phyloP scores from a whole-genome alignment of 2,329 filamentous ascomycete species.

The Knufia petricola region DNA sequence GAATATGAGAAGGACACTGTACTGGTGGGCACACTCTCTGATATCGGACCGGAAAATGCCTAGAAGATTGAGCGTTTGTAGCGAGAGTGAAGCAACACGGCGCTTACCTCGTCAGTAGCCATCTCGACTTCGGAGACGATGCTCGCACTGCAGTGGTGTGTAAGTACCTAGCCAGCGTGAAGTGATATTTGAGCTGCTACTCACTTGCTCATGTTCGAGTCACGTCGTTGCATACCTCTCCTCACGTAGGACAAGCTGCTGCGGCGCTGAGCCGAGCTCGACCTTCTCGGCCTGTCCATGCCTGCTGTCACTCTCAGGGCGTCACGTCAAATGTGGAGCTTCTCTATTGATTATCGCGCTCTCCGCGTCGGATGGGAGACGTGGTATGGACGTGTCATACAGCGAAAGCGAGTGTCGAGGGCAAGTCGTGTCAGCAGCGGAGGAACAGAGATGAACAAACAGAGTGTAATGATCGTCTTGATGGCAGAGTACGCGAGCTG shows the following conservation, averaged over 20 bases:
- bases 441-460: background rate
- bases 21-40: conserved; percentile 91
- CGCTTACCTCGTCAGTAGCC: conserved; percentile 79
- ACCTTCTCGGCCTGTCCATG: conserved; percentile 27
- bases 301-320: background rate
- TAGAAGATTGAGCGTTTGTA: conserved; percentile 24
- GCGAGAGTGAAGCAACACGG: conserved; percentile 5
- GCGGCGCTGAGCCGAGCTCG: conserved; percentile 21
- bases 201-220: conserved; percentile 59
- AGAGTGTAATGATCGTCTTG: background rate
- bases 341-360: background rate
- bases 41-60: conserved; percentile 84
- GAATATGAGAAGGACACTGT: conserved; percentile 85
- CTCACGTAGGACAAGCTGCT: conserved; percentile 11
- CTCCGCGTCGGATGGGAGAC: background rate
- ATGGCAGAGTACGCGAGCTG: background rate
- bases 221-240: conserved; percentile 49
- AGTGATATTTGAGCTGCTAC: background rate
- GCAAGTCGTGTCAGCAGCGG: no score
- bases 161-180: no score
- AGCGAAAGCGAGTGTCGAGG: background rate
- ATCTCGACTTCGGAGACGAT: conserved; percentile 96
- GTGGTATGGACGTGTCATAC: background rate
- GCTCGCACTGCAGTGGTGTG: conserved; percentile 44
- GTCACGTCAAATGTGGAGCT: background rate